A percentile compares a stretch with the other conserved stretches of the same genome.
These are phyloP conservation scores for Takakia lepidozioides DNA, from an alignment of 225 moss, liverwort and hornwort species.

Conservation along the genomic window DNA sequence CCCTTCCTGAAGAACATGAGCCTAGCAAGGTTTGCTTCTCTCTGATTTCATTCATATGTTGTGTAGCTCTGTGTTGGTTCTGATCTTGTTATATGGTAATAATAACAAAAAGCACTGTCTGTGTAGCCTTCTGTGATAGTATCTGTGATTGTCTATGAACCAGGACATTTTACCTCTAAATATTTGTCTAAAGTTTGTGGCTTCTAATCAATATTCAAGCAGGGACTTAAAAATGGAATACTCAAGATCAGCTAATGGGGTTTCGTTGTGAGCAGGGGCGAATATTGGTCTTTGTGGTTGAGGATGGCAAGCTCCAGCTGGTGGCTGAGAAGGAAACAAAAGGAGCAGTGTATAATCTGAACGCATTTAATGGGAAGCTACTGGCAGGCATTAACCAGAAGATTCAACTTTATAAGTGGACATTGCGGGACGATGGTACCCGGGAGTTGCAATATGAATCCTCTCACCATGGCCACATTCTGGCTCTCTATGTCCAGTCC, in stretches of 20 bases:
- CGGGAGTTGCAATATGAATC: slow-evolving; percentile 87
- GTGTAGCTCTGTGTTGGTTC: no score
- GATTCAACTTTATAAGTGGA: slow-evolving; percentile 91
- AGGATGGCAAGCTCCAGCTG: slow-evolving; percentile 86
- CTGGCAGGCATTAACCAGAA: slow-evolving; percentile 96
- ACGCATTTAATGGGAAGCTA: slow-evolving; percentile 89
- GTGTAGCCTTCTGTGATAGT: no score
- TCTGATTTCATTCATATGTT: not conserved
- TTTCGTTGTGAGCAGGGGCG: slow-evolving; percentile 52
- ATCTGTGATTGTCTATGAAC: no score
- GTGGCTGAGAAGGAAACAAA: slow-evolving; percentile 88
- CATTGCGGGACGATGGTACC: slow-evolving; percentile 66
- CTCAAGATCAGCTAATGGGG: no score
- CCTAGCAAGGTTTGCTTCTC: slow-evolving; percentile 67
- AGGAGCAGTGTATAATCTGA: slow-evolving; percentile 95
- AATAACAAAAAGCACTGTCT: no score
- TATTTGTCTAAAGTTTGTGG: no score
- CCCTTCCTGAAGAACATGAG: slow-evolving; percentile 91
- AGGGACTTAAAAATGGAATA: no score
- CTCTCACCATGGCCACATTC: slow-evolving; percentile 90
- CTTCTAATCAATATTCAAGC: no score
- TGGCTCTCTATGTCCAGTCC: slow-evolving; percentile 89
- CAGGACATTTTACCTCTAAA: no score
- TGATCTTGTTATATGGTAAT: no score
- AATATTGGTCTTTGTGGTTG: slow-evolving; percentile 84